phyloP scores from a whole-genome alignment of 352 stramenopile genomes.

The Phytophthora citricola region DNA sequence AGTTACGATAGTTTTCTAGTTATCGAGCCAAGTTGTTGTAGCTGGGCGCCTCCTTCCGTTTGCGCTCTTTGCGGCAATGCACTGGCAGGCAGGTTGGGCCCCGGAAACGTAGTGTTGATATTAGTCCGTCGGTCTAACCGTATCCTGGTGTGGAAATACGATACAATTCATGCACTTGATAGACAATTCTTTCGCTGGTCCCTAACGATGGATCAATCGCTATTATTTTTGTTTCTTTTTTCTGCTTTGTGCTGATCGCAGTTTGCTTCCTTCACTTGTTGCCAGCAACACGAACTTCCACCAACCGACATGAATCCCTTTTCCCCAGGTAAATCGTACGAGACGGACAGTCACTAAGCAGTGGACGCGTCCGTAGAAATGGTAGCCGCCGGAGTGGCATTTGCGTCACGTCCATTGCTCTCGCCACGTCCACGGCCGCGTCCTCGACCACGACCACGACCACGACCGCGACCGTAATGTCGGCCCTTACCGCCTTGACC shows the following conservation, averaged over 20 bases:
- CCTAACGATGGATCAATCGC: constrained; percentile 17
- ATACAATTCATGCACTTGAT: constrained; percentile 14
- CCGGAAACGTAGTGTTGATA: constrained; percentile 33
- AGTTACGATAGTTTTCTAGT: constrained; percentile 26
- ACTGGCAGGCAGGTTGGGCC: constrained; percentile 16
- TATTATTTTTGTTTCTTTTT: constrained; percentile 42
- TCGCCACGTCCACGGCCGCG: constrained; percentile 27
- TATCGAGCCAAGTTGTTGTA: constrained; percentile 10
- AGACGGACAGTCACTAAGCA: constrained; percentile 15
- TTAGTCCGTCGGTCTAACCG: constrained; percentile 23
- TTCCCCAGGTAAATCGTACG: constrained; percentile 22
- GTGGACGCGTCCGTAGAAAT: constrained; percentile 12
- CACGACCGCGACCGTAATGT: constrained; percentile 37
- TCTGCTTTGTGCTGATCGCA: constrained; percentile 17
- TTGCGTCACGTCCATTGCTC: constrained; percentile 22
- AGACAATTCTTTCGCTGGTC: not conserved
- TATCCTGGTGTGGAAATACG: constrained; percentile 4
- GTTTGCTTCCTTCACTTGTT: constrained; percentile 13
- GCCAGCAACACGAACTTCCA: constrained; percentile 28
- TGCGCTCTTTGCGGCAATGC: constrained; percentile 20
- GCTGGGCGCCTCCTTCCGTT: constrained; percentile 16
- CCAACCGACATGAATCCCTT: constrained; percentile 28
- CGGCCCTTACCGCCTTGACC: constrained; percentile 30
- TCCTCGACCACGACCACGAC: constrained; percentile 41
- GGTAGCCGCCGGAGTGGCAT: constrained; percentile 2